Evolutionary conservation across 2,329 filamentous ascomycete species (phyloP), one percentile per base, ranked within the genome.

Genomic region (Fusarium pseudocircinatum): DNA sequence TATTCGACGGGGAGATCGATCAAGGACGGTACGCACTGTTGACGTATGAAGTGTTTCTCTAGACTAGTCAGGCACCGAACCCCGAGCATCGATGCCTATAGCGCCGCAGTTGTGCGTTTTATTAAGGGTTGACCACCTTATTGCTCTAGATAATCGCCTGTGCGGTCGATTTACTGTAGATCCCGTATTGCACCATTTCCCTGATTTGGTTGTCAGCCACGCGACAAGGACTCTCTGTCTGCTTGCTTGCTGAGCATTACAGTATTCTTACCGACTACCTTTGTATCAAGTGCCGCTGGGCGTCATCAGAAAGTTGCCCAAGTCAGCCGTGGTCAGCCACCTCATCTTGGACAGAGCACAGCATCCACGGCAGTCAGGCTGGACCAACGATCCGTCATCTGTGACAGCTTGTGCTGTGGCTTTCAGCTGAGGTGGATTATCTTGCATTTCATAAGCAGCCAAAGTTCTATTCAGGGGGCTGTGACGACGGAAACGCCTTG

Each of bases 11-110:
- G 54, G 32, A 61, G 54, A 72, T 64, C 24, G 63, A 63, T 67
- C 44, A 52, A 56, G 54, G 40, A 52, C 34, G 42, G 54, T 58
- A 42, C 71, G 53, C 63, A 66, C 56, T 64, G 63, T 74, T 74
- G 71, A 74, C 71, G 71, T 74, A 74, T 62, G 59, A 47, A 57
- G 28, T 59, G 43, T 68, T 44, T 66, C 43, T 69, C 59, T 65
- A 44, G 56, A 74, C 71, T 74, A 74, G 71, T 69, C 71, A 74
- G 71, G 71, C 74, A 74, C 71, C 65, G 40, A 69, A 72, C 49
- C 26, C 63, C 49, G 71, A 60, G 34, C 67, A 74, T 73, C 50
- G 44, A 66, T 74, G 50, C 42, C 62, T 72, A 59, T 70, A 74
- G 47, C 63, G 69, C 69, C 59, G 69, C 54, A 72, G 53, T 50